phyloP scores from a whole-genome alignment of 225 moss, liverwort and hornwort genomes.

The Rhytidiadelphus loreus region DNA sequence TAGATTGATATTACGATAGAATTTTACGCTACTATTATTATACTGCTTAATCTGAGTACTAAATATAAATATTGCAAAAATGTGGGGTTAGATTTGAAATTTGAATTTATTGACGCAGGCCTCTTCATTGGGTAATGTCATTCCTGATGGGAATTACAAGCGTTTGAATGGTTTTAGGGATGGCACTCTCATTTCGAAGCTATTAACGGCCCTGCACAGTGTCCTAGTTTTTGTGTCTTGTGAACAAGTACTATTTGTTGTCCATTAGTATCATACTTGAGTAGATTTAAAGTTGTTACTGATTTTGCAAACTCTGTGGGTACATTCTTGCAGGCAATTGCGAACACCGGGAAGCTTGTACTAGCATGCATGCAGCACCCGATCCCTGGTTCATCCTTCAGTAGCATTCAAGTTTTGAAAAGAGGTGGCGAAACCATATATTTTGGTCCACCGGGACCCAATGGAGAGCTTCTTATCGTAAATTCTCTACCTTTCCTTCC shows the following conservation, averaged over 20 bases:
- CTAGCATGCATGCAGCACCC: slow-evolving; percentile 22
- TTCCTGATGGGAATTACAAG: neutral
- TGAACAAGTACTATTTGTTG: neutral
- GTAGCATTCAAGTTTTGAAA: slow-evolving; percentile 56
- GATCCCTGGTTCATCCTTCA: slow-evolving; percentile 43
- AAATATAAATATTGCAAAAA: neutral
- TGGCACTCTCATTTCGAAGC: neutral
- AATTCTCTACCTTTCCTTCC: neutral
- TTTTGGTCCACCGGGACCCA: slow-evolving; percentile 63
- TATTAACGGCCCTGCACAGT: neutral
- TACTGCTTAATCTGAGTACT: neutral
- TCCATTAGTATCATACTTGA: neutral
- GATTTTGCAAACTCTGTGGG: neutral
- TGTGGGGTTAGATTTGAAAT: neutral
- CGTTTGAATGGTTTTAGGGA: neutral
- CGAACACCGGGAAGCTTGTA: slow-evolving; percentile 60
- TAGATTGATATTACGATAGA: neutral
- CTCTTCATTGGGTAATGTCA: neutral
- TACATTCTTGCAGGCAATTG: slow-evolving; percentile 39
- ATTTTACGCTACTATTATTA: neutral
- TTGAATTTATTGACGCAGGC: neutral
- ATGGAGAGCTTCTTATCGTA: slow-evolving; percentile 44
- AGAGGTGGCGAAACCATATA: slow-evolving; percentile 74
- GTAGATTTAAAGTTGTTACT: neutral
- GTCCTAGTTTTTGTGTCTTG: neutral